Evolutionary conservation across 345 rosid genomes (phyloP).

Genomic region (Syzygium grande): DNA sequence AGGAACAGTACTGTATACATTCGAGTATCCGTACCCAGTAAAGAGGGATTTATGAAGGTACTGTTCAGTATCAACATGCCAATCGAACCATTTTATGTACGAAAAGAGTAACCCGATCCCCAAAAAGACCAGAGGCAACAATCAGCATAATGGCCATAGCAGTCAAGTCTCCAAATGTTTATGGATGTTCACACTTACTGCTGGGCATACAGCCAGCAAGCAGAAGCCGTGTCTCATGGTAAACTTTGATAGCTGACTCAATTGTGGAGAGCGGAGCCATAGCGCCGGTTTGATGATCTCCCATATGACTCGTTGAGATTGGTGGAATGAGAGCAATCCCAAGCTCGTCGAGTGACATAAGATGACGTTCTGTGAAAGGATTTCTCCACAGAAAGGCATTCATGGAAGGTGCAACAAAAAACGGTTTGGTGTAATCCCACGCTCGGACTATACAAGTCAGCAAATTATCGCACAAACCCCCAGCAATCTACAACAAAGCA

Average conservation of each 20-base stretch:
- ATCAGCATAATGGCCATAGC: background rate
- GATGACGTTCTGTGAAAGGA: background rate
- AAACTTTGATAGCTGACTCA: background rate
- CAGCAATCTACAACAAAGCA: background rate
- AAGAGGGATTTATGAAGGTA: background rate
- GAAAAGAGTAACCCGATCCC: background rate
- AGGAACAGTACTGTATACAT: background rate
- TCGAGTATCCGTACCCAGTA: background rate
- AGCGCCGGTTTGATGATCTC: background rate
- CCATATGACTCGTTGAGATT: background rate
- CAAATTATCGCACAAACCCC: background rate
- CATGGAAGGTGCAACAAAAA: background rate
- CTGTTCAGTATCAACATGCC: background rate
- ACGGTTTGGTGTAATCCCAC: background rate
- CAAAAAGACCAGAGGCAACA: background rate
- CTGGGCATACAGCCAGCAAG: background rate
- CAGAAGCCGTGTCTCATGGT: background rate
- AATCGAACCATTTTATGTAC: background rate
- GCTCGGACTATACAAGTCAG: background rate
- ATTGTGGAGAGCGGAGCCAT: background rate
- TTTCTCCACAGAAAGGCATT: background rate
- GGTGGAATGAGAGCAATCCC: background rate
- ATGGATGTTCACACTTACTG: background rate
- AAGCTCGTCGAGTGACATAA: background rate
- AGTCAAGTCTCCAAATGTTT: background rate